Conservation (phyloP, 1,139 yeast genomes). For the Saccharomyces pastorianus region DNA sequence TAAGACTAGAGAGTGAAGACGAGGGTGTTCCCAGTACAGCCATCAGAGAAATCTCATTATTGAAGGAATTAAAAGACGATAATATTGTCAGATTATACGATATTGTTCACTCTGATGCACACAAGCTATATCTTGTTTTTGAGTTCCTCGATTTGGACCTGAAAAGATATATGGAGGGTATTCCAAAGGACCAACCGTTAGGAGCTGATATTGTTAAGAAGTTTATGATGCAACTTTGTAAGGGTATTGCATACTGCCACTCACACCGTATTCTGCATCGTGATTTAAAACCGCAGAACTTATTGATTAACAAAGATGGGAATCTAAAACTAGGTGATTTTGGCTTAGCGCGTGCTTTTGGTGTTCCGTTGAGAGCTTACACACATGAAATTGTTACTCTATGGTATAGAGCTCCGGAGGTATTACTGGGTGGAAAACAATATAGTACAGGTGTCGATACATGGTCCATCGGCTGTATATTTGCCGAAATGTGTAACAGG, state of each 20-base stretch:
- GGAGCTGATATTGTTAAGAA: slow-evolving; percentile 87
- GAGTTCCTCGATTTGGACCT: slow-evolving; percentile 91
- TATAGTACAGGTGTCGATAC: slow-evolving; percentile 97
- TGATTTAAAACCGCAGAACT: slow-evolving; percentile 92
- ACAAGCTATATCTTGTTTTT: slow-evolving; percentile 84
- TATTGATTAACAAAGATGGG: slow-evolving; percentile 90
- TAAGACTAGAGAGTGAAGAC: slow-evolving; percentile 91
- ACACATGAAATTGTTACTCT: slow-evolving; percentile 96
- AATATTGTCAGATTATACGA: slow-evolving; percentile 87
- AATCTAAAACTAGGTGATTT: slow-evolving; percentile 92
- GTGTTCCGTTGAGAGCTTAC: slow-evolving; percentile 92
- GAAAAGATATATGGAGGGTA: slow-evolving; percentile 92
- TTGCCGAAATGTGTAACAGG: slow-evolving; percentile 96
- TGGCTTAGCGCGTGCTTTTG: slow-evolving; percentile 95
- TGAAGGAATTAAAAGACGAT: slow-evolving; percentile 88
- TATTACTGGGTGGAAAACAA: slow-evolving; percentile 90
- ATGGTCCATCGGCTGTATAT: slow-evolving; percentile 98
- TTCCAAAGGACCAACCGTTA: slow-evolving; percentile 84
- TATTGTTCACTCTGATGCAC: slow-evolving; percentile 94
- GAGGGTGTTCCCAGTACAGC: slow-evolving; percentile 99
- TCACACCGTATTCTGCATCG: slow-evolving; percentile 91
- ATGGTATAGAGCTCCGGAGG: slow-evolving; percentile 98
- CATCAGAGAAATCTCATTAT: slow-evolving; percentile 85
- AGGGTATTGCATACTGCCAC: slow-evolving; percentile 93
- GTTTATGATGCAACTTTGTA: slow-evolving; percentile 85